Percentiles rank a stretch among this genome's conserved stretches.
These are phyloP conservation scores for Microsporum audouinii DNA, from an alignment of 2,329 filamentous ascomycete genomes.

Conservation along the genomic window DNA sequence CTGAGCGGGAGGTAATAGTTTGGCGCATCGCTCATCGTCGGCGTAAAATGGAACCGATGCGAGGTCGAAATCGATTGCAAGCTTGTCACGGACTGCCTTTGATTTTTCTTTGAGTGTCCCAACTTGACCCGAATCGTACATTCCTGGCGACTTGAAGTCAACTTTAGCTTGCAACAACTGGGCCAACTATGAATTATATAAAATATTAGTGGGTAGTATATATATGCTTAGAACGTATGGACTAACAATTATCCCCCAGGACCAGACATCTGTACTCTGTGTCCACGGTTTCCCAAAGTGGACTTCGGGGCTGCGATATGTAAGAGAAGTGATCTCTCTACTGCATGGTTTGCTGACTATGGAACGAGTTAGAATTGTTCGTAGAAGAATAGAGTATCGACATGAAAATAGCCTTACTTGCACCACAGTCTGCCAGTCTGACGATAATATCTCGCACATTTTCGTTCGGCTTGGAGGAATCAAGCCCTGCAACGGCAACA, in stretches of 20 bases:
- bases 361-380: background rate
- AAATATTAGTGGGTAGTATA: background rate
- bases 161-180: slow-evolving; percentile 13
- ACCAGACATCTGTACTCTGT: slow-evolving; percentile 15
- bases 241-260: slow-evolving; percentile 16
- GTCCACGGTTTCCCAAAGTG: slow-evolving; percentile 15
- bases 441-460: slow-evolving; percentile 13
- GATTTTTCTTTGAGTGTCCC: slow-evolving; percentile 12
- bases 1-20: slow-evolving; percentile 11
- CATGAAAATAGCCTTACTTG: slow-evolving; percentile 11
- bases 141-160: slow-evolving; percentile 13
- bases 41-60: slow-evolving; percentile 11
- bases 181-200: slow-evolving; percentile 8
- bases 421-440: slow-evolving; percentile 14
- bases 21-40: slow-evolving; percentile 11
- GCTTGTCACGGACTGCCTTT: slow-evolving; percentile 9
- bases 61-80: slow-evolving; percentile 15
- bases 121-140: slow-evolving; percentile 13
- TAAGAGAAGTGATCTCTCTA: slow-evolving; percentile 12
- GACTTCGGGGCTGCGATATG: slow-evolving; percentile 15
- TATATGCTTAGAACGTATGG: background rate
- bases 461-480: slow-evolving; percentile 9
- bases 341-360: slow-evolving; percentile 13
- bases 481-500: slow-evolving; percentile 10
- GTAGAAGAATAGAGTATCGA: background rate